These are phyloP conservation scores for Echeveria elegans DNA, from an alignment of 164 flowering plant species.

Conservation along the genomic window DNA sequence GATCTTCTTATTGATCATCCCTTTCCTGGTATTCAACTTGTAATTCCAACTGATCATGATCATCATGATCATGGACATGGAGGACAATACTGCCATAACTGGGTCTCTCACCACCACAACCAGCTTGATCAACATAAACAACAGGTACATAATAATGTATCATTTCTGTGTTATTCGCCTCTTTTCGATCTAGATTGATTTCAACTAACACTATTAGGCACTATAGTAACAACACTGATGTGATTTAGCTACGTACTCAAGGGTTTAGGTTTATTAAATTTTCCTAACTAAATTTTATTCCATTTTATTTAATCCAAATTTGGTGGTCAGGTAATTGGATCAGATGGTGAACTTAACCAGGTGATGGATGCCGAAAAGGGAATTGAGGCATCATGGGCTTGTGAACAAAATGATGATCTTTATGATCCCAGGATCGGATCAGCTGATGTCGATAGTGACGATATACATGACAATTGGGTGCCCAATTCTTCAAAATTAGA, in stretches of 20 bases:
- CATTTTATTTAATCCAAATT: neutral
- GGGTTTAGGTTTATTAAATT: no score
- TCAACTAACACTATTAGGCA: no score
- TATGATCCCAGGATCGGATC: neutral
- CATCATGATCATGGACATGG: neutral
- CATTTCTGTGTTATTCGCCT: no score
- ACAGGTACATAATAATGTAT: slow-evolving; percentile 1
- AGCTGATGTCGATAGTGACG: slow-evolving; percentile 8
- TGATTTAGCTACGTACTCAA: no score
- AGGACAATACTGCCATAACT: neutral
- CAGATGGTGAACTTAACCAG: neutral
- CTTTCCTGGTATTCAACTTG: neutral
- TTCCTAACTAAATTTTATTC: no score
- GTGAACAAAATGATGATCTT: neutral
- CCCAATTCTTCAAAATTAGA: slow-evolving; percentile 54
- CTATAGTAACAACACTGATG: no score
- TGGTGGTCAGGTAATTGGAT: neutral
- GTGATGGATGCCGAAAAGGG: neutral
- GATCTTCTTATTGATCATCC: neutral
- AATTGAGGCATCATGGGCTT: neutral
- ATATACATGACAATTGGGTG: slow-evolving; percentile 39
- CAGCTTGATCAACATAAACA: neutral
- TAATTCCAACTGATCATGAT: neutral
- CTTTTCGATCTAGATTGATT: no score
- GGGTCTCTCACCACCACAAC: neutral